Evolutionary conservation across 441 rosid species (phyloP), one percentile per base, ranked within the genome.

Genomic region (Rhodomyrtus psidioides): DNA sequence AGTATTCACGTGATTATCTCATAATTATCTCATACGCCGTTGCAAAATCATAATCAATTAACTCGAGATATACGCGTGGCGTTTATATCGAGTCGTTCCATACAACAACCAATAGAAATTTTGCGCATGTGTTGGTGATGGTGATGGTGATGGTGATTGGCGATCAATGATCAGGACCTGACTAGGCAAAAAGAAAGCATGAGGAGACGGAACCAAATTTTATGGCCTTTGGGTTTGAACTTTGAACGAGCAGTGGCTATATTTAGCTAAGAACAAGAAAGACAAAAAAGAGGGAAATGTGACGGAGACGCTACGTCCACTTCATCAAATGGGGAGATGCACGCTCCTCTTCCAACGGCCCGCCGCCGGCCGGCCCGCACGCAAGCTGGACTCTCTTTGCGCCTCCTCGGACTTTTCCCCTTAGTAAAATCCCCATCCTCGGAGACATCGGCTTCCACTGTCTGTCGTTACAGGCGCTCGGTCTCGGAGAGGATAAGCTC

Each of bases 1-100:
- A 6, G 0, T 1, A 16, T 5, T 15, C 19, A 6, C 2, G 5
- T 1, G 4, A 34, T 65, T 65, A 17, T 30, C 5, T 0, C 3
- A 2, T 30, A 62, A 34, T 65, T 65, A 17, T 30, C 5, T 0
- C 3, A 2, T 30, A 62, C 1, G 1, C 9, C 9, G 1, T 65
- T 65, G 4, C 0, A 7, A 12, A 34, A 7, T 19, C 15, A 1
- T 34, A 5, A 65, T 65, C 15, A 5, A 19, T 21, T 9, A 21
- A 3, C 7, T 4, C 6, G 0, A 3, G 10, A 10, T 65, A 65
- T 6, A 10, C 2, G 5, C 26, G 3, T 0, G 49, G 1, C 39
- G 7, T 62, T 30, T 16, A 30, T 62, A 51, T 19, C 46, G 26
- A 0, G 5, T 21, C 4, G 24, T 4, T 1, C 49, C 6, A 0